phyloP scores from a whole-genome alignment of 768 basidiomycete species.

The Albatrellus ellisii region DNA sequence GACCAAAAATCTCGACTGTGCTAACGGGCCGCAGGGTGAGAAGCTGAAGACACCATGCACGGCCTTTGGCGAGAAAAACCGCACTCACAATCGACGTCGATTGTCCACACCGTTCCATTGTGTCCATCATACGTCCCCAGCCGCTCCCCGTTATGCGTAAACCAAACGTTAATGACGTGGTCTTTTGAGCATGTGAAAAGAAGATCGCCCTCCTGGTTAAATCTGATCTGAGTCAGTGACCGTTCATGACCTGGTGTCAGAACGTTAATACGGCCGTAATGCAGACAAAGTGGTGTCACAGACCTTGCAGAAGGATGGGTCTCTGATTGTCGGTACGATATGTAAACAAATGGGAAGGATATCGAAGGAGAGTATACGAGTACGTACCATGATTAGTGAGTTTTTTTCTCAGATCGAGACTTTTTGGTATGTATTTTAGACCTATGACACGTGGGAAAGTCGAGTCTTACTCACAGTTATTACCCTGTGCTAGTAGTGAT shows the following conservation, averaged over 20 bases:
- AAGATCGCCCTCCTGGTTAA: conserved; percentile 92
- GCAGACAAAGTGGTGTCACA: not conserved
- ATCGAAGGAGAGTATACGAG: not conserved
- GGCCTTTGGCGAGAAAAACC: not conserved
- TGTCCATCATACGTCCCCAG: conserved; percentile 94
- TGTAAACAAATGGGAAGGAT: not conserved
- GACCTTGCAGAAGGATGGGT: conserved; percentile 23
- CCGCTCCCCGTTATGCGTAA: conserved; percentile 92
- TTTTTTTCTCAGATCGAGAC: too few species aligned
- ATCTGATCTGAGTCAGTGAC: conserved; percentile 94
- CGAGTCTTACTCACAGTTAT: too few species aligned
- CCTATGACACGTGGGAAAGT: too few species aligned
- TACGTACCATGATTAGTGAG: not conserved
- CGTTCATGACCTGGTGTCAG: conserved; percentile 76
- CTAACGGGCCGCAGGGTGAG: conserved; percentile 24
- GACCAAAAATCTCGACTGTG: conserved; percentile 73
- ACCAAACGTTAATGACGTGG: conserved; percentile 92
- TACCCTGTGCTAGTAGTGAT: too few species aligned
- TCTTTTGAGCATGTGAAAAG: conserved; percentile 96
- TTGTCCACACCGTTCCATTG: conserved; percentile 95
- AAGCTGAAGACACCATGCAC: not conserved
- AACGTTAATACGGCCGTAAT: not conserved
- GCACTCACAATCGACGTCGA: conserved; percentile 83
- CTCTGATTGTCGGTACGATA: not conserved
- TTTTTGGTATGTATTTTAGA: too few species aligned